Evolutionary conservation across 768 basidiomycete genomes (phyloP).

Genomic region (Suillus bovinus): DNA sequence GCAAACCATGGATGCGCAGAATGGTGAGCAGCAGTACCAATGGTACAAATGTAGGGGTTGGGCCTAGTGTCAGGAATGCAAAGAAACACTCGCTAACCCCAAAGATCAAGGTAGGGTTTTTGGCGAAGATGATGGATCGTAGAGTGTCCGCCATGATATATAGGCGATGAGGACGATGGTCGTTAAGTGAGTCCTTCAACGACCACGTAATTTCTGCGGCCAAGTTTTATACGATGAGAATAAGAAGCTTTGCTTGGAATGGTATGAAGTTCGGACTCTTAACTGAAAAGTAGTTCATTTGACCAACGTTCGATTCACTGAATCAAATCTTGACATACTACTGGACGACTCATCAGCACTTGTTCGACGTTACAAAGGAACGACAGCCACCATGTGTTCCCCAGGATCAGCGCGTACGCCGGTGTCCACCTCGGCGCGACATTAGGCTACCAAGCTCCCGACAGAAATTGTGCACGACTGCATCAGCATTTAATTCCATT

Average conservation of each 20-base stretch:
- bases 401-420: background rate
- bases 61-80: constrained; percentile 27
- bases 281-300: background rate
- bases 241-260: background rate
- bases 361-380: background rate
- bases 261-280: background rate
- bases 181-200: background rate
- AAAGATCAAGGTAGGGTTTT: constrained; percentile 27
- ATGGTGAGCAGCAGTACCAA: constrained; percentile 29
- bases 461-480: background rate
- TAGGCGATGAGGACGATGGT: background rate
- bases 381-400: background rate
- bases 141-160: constrained; percentile 14
- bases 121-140: constrained; percentile 25
- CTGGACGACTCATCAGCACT: background rate
- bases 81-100: constrained; percentile 23
- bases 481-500: background rate
- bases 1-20: constrained; percentile 33
- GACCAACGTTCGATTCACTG: background rate
- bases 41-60: constrained; percentile 35
- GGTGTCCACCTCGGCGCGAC: no score
- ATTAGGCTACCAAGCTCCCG: no score
- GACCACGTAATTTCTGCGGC: background rate
- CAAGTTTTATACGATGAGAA: background rate
- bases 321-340: background rate